Percentiles rank a stretch among this genome's conserved stretches.
These are phyloP conservation scores for Trichoderma harzianum DNA, from an alignment of 2,329 filamentous ascomycete species.

Conservation along the genomic window DNA sequence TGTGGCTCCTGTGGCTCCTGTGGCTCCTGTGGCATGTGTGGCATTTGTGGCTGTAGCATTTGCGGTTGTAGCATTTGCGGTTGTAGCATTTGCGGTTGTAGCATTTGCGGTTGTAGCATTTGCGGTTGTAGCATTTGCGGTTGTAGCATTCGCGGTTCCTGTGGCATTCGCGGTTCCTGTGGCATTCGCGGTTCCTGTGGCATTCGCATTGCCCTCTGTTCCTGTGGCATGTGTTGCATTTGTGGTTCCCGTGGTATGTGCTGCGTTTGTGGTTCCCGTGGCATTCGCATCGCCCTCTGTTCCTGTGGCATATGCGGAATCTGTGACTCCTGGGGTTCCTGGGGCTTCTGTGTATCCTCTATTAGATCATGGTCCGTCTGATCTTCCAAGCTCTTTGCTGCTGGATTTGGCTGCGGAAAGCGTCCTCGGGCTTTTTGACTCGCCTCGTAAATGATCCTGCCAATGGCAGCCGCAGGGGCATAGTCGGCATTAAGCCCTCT, in stretches of 20 bases:
- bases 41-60: neutral
- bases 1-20: neutral
- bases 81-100: too few species aligned
- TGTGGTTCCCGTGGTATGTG: neutral
- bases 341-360: neutral
- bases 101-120: neutral
- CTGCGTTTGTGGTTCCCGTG: neutral
- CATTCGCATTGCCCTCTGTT: neutral
- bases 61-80: neutral
- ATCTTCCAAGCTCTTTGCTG: conserved; percentile 6
- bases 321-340: neutral
- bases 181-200: neutral
- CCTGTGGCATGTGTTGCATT: neutral
- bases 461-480: conserved; percentile 24
- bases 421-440: conserved; percentile 9
- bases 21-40: neutral
- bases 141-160: neutral
- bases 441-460: conserved; percentile 16
- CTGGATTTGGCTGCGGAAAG: neutral
- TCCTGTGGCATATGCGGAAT: neutral
- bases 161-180: neutral
- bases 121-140: neutral
- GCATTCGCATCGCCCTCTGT: neutral
- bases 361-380: conserved; percentile 7
- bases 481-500: conserved; percentile 29